Percentiles rank a stretch among this genome's conserved stretches.
These are phyloP conservation scores for Ogataea nonfermentans DNA, from an alignment of 805 yeast species.

Conservation along the genomic window DNA sequence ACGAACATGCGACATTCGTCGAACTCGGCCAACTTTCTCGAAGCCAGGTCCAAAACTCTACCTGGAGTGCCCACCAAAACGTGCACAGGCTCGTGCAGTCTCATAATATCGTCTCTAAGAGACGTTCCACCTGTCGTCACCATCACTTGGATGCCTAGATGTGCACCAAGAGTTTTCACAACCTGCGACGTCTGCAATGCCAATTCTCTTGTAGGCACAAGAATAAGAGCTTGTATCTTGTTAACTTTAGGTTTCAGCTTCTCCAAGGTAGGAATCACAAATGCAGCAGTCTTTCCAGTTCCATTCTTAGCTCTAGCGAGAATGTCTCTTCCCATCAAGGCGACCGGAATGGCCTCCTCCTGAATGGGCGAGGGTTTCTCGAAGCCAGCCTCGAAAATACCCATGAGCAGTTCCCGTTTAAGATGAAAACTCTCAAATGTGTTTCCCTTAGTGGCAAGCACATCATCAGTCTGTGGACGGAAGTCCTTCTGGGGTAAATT, in stretches of 20 bases:
- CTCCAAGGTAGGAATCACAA: constrained; percentile 90
- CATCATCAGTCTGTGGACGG: constrained; percentile 98
- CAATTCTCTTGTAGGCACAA: constrained; percentile 97
- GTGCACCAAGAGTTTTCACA: constrained; percentile 92
- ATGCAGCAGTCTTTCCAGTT: constrained; percentile 98
- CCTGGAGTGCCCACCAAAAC: constrained; percentile 97
- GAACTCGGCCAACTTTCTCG: constrained; percentile 82
- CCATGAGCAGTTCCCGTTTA: constrained; percentile 94
- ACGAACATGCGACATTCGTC: constrained; percentile 83
- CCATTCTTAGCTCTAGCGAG: constrained; percentile 98
- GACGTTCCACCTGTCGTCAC: constrained; percentile 98
- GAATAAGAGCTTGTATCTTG: constrained; percentile 86
- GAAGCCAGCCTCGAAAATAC: constrained; percentile 97
- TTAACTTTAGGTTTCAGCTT: constrained; percentile 78
- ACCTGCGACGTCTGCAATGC: constrained; percentile 98
- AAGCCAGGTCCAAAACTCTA: constrained; percentile 90
- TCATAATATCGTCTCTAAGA: constrained; percentile 87
- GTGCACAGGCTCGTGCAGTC: constrained; percentile 92
- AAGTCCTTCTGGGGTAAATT: constrained; percentile 80
- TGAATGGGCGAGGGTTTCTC: constrained; percentile 98
- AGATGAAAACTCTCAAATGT: constrained; percentile 89
- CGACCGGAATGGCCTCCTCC: constrained; percentile 95
- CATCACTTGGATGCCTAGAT: constrained; percentile 89
- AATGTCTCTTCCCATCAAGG: constrained; percentile 91
- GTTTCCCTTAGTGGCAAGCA: constrained; percentile 83